Base-by-base conservation (phyloP, 352 stramenopile species). In the Globisporangium camurandrum region DNA sequence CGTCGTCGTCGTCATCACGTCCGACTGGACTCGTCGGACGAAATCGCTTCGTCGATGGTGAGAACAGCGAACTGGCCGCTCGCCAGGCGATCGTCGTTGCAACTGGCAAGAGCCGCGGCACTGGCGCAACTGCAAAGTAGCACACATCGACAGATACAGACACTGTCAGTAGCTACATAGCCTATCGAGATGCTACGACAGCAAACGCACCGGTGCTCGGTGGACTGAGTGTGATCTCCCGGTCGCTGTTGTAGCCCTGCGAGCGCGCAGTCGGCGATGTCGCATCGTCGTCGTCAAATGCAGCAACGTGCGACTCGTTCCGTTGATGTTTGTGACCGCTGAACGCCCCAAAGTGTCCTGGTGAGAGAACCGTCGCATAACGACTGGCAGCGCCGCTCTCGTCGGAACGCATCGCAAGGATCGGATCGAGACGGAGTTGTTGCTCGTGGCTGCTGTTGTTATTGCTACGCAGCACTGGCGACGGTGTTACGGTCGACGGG, bases 181-280 rank as follows among this genome's bases (percentile, higher is more conserved):
- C n/a, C n/a, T n/a, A n/a, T n/a, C n/a, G n/a, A n/a, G n/a, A n/a
- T n/a, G n/a, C n/a, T n/a, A n/a, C n/a, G n/a, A n/a, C n/a, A 12
- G 9, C 27, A 36, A 30, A 31, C 33, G 8, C 10, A 56, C 53
- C 53, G 33, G 53, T 38, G 39, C 53, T 59, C 2, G 39, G 24
- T 28, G 53, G 53, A 34, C 53, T 59, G 24, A 59, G 46, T 26
- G 53, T 59, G 39, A 54, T 54, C 22, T 49, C 39, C 20, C 53
- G 46, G 22, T 57, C 57, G 19, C 34, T 48, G 31, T 23, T 45
- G 28, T 46, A 64, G 17, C 61, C 53, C 36, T 81, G 59, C 58
- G 62, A 81, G 37, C 70, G 54, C 14, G 62, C 71, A 16, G 59
- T 69, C 8, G 69, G 69, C 16, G 69, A 80, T 23, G 42, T 66